Percentiles rank a stretch among this genome's conserved stretches.
phyloP scores from a whole-genome alignment of 139 green algal genomes.

The Dunaliella primolecta region DNA sequence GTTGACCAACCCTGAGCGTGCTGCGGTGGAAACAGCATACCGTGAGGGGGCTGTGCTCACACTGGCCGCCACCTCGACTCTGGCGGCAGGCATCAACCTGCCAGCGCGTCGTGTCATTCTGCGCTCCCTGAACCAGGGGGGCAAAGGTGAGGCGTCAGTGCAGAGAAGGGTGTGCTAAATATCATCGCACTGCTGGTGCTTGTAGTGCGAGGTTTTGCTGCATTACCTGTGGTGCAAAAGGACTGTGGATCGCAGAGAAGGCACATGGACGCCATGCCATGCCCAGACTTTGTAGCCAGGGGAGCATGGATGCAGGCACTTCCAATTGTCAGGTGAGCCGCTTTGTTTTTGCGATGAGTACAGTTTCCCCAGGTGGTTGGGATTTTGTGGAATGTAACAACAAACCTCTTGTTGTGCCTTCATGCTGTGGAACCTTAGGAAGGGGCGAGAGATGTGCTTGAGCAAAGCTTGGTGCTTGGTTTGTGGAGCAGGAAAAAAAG shows the following conservation, averaged over 20 bases:
- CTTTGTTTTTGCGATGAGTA: too few species aligned
- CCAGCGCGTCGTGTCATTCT: slow-evolving; percentile 80
- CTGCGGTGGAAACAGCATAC: slow-evolving; percentile 64
- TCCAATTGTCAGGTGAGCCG: too few species aligned
- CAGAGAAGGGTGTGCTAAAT: neutral
- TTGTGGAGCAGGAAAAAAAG: too few species aligned
- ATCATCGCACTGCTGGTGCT: neutral
- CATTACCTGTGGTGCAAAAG: neutral
- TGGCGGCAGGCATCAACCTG: slow-evolving; percentile 84
- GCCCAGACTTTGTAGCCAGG: too few species aligned
- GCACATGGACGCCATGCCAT: slow-evolving; percentile 19
- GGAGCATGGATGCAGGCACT: too few species aligned
- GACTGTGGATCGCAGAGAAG: neutral
- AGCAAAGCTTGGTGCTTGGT: too few species aligned
- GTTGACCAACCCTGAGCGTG: slow-evolving; percentile 45
- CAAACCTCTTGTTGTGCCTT: too few species aligned
- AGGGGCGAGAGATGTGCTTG: too few species aligned
- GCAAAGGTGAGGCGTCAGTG: neutral
- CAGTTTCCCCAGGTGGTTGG: too few species aligned
- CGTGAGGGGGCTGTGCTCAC: slow-evolving; percentile 63
- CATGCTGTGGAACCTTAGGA: too few species aligned
- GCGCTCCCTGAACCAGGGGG: slow-evolving; percentile 12
- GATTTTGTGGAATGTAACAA: too few species aligned
- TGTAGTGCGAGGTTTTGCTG: neutral
- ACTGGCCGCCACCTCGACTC: slow-evolving; percentile 84